Evolutionary conservation across 495 filamentous ascomycete species (phyloP).

Genomic region (Copromyces sp.): DNA sequence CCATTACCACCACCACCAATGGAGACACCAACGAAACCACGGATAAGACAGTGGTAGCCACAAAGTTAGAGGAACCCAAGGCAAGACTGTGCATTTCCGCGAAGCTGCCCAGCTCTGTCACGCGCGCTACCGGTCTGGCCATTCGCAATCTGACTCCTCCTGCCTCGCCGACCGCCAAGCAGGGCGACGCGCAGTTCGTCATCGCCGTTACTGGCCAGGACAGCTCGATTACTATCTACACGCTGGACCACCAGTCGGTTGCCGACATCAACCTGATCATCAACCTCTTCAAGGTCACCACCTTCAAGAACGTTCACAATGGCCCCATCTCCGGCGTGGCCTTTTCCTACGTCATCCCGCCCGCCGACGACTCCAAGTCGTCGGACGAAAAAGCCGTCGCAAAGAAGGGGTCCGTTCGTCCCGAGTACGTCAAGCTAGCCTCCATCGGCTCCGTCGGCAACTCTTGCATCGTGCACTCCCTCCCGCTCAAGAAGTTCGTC

Average conservation of each 20-base stretch:
- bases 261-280: conserved; percentile 39
- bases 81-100: conserved; percentile 32
- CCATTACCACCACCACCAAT: neutral
- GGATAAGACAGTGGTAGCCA: neutral
- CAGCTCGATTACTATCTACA: conserved; percentile 66
- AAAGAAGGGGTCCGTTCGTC: conserved; percentile 21
- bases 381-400: conserved; percentile 16
- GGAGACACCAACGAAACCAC: neutral
- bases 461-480: conserved; percentile 73
- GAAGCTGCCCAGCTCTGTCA: conserved; percentile 32
- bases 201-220: conserved; percentile 80
- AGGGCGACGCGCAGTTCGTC: conserved; percentile 58
- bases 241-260: conserved; percentile 48
- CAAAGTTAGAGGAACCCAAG: conserved; percentile 17
- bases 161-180: conserved; percentile 28
- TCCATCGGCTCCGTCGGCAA: conserved; percentile 71
- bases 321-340: conserved; percentile 75
- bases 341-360: conserved; percentile 63
- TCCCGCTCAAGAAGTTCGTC: conserved; percentile 49
- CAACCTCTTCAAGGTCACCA: conserved; percentile 50
- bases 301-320: conserved; percentile 64
- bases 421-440: conserved; percentile 65
- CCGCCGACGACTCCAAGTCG: conserved; percentile 13
- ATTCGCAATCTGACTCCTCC: conserved; percentile 53
- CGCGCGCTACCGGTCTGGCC: conserved; percentile 59